Conservation (phyloP, 768 basidiomycete genomes). For the Ephemerocybe angulata region DNA sequence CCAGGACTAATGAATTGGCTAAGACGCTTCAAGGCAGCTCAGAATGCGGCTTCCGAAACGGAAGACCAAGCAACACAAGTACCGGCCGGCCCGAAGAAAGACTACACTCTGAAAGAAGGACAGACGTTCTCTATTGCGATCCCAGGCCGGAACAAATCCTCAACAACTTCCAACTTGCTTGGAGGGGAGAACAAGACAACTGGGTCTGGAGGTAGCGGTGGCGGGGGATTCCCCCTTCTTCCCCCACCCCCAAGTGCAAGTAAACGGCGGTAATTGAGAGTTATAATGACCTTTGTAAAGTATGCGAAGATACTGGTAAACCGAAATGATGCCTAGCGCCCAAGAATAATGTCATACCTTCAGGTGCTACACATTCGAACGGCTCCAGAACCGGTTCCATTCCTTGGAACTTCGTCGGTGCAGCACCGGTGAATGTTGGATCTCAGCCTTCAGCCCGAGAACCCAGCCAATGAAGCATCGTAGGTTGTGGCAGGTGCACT, state of each 20-base stretch:
- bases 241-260: slow-evolving; percentile 79
- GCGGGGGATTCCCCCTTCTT: slow-evolving; percentile 60
- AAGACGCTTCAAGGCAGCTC: slow-evolving; percentile 62
- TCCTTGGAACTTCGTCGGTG: neutral
- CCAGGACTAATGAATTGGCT: slow-evolving; percentile 10
- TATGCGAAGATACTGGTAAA: neutral
- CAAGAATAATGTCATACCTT: neutral
- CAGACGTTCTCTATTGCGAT: slow-evolving; percentile 92
- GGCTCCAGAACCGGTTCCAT: neutral
- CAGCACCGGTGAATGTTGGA: neutral
- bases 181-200: slow-evolving; percentile 23
- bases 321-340: neutral
- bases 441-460: neutral
- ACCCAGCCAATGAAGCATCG: neutral
- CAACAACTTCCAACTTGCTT: slow-evolving; percentile 36
- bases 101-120: slow-evolving; percentile 91
- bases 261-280: slow-evolving; percentile 37
- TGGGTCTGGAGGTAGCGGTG: slow-evolving; percentile 20
- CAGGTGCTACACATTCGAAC: neutral
- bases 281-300: neutral
- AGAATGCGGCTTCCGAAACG: slow-evolving; percentile 46
- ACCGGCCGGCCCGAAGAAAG: slow-evolving; percentile 84
- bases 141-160: slow-evolving; percentile 64
- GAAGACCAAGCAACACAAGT: slow-evolving; percentile 36
- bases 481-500: neutral